Evolutionary conservation across 768 basidiomycete genomes (phyloP), one percentile per base, ranked within the genome.

Genomic region (Amanita thiersii): DNA sequence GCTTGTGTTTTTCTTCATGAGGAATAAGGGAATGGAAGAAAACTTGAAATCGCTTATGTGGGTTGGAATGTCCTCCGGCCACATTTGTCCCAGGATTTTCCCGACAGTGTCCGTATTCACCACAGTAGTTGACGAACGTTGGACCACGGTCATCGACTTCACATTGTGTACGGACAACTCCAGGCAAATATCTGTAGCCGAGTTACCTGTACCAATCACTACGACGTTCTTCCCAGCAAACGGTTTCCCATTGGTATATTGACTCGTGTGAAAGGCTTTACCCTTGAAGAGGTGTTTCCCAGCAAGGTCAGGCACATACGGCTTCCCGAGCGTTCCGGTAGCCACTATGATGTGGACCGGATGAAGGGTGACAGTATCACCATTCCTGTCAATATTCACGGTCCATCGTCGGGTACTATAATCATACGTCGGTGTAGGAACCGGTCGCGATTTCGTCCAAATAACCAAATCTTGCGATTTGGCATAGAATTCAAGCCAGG

Each of bases 401-500:
- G 54, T 58, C 68, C 68, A 70, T 29, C 50, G 51, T 33, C 55
- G 56, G 1, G 48, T 43, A 2, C 23, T 21, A n/a, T 42, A 17
- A 49, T 70, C 56, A 47, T 67, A 71, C 12, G 18, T 48, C 3
- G 69, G 62, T 5, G 43, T 46, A 0, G 65, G 59, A 1, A 60
- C 40, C 5, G 61, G 50, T 8, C 48, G 48, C 3, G 66, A 58
- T 23, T 55, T 53, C 9, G 61, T 68, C 70, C 71, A 73, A 3
- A 72, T 58, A 6, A 61, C 52, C 8, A 72, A 53, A 38, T 72
- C 71, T 45, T 68, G 68, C 3, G 56, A 51, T 3, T 49, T 39
- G 1, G 54, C 63, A 43, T 72, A 72, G 14, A 62, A 56, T 48
- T 72, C 66, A 10, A 72, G 41, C 66, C 66, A 71, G 49, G 65